Evolutionary conservation across 176 grass and related monocot genomes (phyloP).

Genomic region (Triticum monococcum): DNA sequence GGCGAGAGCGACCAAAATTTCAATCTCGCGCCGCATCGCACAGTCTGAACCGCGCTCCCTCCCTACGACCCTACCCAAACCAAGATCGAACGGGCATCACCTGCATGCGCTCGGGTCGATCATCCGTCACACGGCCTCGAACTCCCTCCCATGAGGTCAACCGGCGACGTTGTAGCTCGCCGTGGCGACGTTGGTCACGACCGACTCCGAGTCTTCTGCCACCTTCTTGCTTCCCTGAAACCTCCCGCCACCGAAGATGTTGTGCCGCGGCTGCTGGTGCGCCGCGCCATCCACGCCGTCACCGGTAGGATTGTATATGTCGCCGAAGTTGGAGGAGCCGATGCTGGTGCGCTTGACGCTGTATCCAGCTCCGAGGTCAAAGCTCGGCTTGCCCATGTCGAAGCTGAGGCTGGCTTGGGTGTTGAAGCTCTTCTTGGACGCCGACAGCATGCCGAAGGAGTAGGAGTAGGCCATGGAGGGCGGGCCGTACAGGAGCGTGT

Average conservation of each 20-base stretch:
- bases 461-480: slow-evolving; percentile 27
- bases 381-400: slow-evolving; percentile 64
- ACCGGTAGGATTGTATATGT: slow-evolving; percentile 27
- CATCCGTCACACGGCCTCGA: slow-evolving; percentile 24
- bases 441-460: slow-evolving; percentile 23
- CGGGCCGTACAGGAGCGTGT: slow-evolving; percentile 29
- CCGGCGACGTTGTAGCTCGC: slow-evolving; percentile 18
- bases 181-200: slow-evolving; percentile 49
- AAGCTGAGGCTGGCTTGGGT: slow-evolving; percentile 48
- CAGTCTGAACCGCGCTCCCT: neutral
- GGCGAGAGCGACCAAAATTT: neutral
- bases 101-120: neutral
- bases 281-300: slow-evolving; percentile 1
- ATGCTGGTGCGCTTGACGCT: slow-evolving; percentile 43
- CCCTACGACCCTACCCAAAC: neutral
- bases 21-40: neutral
- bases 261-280: slow-evolving; percentile 40
- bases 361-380: slow-evolving; percentile 52
- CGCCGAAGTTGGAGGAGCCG: slow-evolving; percentile 67
- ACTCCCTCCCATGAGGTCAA: slow-evolving; percentile 25
- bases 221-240: slow-evolving; percentile 41
- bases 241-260: slow-evolving; percentile 35
- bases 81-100: neutral
- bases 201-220: slow-evolving; percentile 44
- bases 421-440: slow-evolving; percentile 48